phyloP scores from a whole-genome alignment of 106 monocot species.

The Amphibolis antarctica region DNA sequence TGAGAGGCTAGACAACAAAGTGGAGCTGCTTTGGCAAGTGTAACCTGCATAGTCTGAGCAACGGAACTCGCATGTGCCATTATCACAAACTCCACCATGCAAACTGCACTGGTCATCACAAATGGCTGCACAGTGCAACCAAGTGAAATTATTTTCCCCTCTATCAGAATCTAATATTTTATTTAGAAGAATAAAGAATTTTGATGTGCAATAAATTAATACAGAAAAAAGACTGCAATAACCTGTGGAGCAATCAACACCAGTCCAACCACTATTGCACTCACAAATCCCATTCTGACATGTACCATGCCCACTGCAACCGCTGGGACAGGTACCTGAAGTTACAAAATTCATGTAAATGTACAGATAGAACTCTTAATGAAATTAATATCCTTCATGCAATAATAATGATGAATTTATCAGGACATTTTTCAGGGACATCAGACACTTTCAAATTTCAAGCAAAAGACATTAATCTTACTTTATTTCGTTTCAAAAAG shows the following conservation, averaged over 20 bases:
- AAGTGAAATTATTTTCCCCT: background rate
- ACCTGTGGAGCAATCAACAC: conserved; percentile 97
- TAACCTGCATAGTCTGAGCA: conserved; percentile 99
- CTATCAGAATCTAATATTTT: background rate
- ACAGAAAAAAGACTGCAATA: background rate
- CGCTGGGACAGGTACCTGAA: conserved; percentile 63
- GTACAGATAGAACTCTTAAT: background rate
- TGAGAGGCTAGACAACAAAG: conserved; percentile 60
- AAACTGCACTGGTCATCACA: conserved; percentile 99
- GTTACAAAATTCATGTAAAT: background rate
- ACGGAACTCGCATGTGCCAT: conserved; percentile 92
- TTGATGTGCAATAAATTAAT: too few relatives aligned
- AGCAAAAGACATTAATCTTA: too few relatives aligned
- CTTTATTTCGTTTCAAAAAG: too few relatives aligned
- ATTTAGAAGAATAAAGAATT: background rate
- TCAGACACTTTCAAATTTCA: too few relatives aligned
- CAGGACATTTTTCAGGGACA: too few relatives aligned
- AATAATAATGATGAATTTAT: background rate
- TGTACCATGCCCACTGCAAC: conserved; percentile 60
- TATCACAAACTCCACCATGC: conserved; percentile 97
- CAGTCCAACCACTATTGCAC: conserved; percentile 69
- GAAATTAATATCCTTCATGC: background rate
- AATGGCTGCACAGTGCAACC: conserved; percentile 42
- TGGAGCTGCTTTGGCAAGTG: conserved; percentile 89
- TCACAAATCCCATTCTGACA: conserved; percentile 72